Percentiles rank a stretch among this genome's conserved stretches.
Evolutionary conservation across 2,329 filamentous ascomycete genomes (phyloP).

Genomic region (Lomentospora prolificans): DNA sequence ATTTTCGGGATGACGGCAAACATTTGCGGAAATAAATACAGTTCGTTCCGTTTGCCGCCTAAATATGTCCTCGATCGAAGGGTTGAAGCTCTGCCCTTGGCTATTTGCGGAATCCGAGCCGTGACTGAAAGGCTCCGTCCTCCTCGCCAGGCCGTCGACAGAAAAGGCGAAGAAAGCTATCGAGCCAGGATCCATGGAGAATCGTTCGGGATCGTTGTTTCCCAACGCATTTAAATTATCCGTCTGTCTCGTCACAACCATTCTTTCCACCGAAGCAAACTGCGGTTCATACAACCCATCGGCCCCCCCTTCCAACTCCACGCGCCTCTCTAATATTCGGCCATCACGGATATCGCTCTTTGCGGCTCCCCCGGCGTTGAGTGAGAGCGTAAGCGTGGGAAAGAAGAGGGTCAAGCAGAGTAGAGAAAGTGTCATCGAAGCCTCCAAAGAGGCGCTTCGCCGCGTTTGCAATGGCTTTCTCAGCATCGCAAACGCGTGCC

Average conservation of each 20-base stretch:
- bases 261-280: constrained; percentile 51
- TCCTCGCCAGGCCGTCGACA: constrained; percentile 35
- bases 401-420: constrained; percentile 52
- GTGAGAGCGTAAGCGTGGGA: constrained; percentile 52
- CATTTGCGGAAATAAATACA: constrained; percentile 78
- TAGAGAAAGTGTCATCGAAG: constrained; percentile 47
- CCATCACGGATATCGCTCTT: background rate
- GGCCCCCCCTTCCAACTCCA: constrained; percentile 13
- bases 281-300: constrained; percentile 44
- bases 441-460: constrained; percentile 55
- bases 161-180: constrained; percentile 57
- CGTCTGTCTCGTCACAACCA: constrained; percentile 52
- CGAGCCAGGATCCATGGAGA: constrained; percentile 53
- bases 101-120: background rate
- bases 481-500: constrained; percentile 41
- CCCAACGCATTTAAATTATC: constrained; percentile 36
- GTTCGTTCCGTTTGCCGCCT: constrained; percentile 17
- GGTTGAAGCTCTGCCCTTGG: background rate
- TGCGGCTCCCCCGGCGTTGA: constrained; percentile 26
- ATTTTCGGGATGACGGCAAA: constrained; percentile 64
- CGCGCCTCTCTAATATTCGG: constrained; percentile 12
- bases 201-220: constrained; percentile 54
- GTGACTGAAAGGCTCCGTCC: background rate
- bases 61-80: background rate
- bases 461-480: constrained; percentile 63